phyloP scores from a whole-genome alignment of 208 protist genomes.

The Plasmodiophora brassicae region DNA sequence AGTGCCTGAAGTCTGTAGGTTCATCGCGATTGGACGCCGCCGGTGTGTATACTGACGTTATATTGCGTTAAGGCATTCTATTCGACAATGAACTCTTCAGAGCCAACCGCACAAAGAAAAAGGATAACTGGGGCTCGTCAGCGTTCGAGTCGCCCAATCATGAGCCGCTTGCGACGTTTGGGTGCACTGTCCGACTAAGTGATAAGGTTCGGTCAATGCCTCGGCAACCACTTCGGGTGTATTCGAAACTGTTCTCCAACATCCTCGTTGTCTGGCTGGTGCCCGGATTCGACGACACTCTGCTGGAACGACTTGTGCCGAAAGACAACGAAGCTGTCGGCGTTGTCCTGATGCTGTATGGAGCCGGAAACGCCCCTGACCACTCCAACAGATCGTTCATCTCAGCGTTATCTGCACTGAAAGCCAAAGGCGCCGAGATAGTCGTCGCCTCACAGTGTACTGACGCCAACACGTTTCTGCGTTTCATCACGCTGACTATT shows the following conservation, averaged over 20 bases:
- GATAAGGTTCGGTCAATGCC: background rate
- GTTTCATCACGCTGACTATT: background rate
- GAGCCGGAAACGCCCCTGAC: background rate
- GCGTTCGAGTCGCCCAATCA: constrained; percentile 34
- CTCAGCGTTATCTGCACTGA: background rate
- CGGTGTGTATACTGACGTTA: background rate
- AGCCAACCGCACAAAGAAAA: constrained; percentile 32
- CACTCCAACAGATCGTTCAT: background rate
- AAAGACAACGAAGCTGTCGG: constrained; percentile 23
- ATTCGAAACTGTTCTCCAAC: background rate
- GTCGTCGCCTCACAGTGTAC: background rate
- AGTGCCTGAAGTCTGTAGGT: constrained; percentile 33
- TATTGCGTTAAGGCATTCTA: background rate
- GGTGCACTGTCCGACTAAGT: background rate
- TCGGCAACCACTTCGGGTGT: constrained; percentile 24
- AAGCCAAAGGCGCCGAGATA: background rate
- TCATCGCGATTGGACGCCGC: background rate
- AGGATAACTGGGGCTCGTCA: background rate
- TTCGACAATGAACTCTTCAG: constrained; percentile 30
- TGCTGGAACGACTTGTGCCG: background rate
- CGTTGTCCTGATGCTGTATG: background rate
- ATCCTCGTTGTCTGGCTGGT: constrained; percentile 29
- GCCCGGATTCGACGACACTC: constrained; percentile 25
- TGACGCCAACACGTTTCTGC: background rate
- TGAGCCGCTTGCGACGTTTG: constrained; percentile 8